Conservation (phyloP, 768 basidiomycete genomes). For the Termitomyces sp. region DNA sequence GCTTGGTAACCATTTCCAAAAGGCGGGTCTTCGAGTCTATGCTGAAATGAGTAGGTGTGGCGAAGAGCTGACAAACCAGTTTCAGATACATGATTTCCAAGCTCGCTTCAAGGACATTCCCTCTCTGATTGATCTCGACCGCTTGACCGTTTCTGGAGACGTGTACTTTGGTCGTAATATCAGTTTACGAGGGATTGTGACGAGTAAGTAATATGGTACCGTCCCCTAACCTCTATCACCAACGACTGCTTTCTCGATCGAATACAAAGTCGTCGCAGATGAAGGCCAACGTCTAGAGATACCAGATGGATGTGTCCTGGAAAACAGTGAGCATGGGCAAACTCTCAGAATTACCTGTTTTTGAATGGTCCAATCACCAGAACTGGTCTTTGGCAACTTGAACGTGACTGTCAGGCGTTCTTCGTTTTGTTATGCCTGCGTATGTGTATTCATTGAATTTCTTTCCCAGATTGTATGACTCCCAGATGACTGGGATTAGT, state of each 20-base stretch:
- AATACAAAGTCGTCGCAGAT: conserved; percentile 43
- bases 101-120: conserved; percentile 80
- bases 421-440: not conserved
- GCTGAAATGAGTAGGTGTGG: conserved; percentile 24
- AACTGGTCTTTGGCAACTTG: conserved; percentile 69
- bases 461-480: not conserved
- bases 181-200: conserved; percentile 73
- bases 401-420: conserved; percentile 53
- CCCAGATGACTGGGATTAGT: not conserved
- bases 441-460: not conserved
- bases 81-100: conserved; percentile 63
- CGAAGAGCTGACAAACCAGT: not conserved
- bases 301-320: conserved; percentile 58
- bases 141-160: conserved; percentile 76
- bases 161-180: conserved; percentile 70
- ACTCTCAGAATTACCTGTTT: not conserved
- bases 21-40: conserved; percentile 32
- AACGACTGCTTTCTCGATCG: not conserved
- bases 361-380: conserved; percentile 25
- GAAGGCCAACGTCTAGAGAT: conserved; percentile 63
- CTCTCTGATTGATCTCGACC: conserved; percentile 71
- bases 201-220: conserved; percentile 30
- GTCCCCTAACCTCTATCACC: not conserved
- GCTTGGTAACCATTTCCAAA: conserved; percentile 82
- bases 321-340: conserved; percentile 36